Percentiles rank a stretch among this genome's conserved stretches.
phyloP scores from a whole-genome alignment of 2,329 filamentous ascomycete genomes.

The Alternaria sp. region DNA sequence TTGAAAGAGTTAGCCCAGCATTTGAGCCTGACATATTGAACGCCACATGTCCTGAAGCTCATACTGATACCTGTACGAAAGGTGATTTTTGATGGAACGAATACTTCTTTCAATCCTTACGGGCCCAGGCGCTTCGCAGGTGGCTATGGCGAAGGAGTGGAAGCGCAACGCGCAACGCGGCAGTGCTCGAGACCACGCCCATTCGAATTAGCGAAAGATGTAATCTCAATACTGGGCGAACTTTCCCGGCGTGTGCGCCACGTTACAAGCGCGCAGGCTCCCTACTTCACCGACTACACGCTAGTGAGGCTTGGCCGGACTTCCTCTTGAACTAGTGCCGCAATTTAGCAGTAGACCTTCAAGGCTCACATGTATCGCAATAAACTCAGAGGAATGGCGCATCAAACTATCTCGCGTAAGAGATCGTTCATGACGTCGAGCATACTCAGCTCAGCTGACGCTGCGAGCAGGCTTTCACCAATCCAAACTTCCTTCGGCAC shows the following conservation, averaged over 20 bases:
- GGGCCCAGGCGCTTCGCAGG: background rate
- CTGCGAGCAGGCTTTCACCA: background rate
- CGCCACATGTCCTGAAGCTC: conserved; percentile 3
- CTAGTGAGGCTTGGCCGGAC: conserved; percentile 5
- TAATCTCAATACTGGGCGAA: conserved; percentile 9
- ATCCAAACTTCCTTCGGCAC: background rate
- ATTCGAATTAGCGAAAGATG: conserved; percentile 1
- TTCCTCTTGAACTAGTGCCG: conserved; percentile 7
- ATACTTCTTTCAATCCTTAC: background rate
- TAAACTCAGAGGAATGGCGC: background rate
- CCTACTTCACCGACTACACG: conserved; percentile 19
- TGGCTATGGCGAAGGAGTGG: background rate
- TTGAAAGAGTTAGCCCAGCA: conserved; percentile 1
- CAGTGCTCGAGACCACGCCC: conserved; percentile 1
- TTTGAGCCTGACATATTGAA: background rate
- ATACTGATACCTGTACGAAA: background rate
- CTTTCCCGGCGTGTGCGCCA: conserved; percentile 15
- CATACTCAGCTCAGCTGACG: conserved; percentile 11
- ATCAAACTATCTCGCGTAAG: background rate
- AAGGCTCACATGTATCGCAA: background rate
- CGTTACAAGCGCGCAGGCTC: conserved; percentile 12
- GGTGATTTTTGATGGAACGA: background rate
- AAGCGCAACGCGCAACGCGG: background rate
- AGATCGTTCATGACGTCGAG: background rate
- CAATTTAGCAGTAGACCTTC: conserved; percentile 2